Conservation (phyloP, 441 rosid species). For the Viola pubescens region DNA sequence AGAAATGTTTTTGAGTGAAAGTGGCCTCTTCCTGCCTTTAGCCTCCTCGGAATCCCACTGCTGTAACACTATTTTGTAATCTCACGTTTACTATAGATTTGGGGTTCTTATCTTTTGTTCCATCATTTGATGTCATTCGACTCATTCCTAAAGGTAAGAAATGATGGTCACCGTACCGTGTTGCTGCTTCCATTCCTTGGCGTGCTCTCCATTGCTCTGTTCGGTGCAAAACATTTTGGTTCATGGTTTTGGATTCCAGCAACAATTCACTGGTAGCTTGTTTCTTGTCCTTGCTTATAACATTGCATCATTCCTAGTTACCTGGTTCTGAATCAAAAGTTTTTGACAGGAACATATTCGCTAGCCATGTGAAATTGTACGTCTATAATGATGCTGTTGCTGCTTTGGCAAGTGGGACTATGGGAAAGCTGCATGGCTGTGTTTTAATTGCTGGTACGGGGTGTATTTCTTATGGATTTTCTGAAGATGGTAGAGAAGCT, state of each 20-base stretch:
- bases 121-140: too few relatives aligned
- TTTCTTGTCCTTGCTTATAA: background rate
- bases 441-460: slow-evolving; percentile 94
- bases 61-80: too few relatives aligned
- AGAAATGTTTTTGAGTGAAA: too few relatives aligned
- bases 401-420: slow-evolving; percentile 81
- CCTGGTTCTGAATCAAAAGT: slow-evolving; percentile 1
- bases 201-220: background rate
- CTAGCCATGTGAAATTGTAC: slow-evolving; percentile 59
- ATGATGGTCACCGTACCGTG: background rate
- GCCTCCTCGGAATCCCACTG: too few relatives aligned
- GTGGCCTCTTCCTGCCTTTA: too few relatives aligned
- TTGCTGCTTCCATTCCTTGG: slow-evolving; percentile 3
- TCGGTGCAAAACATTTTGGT: background rate
- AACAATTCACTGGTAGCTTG: background rate
- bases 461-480: slow-evolving; percentile 76
- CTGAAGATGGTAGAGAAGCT: slow-evolving; percentile 83
- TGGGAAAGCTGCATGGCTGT: slow-evolving; percentile 92
- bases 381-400: slow-evolving; percentile 86
- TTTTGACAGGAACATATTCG: slow-evolving; percentile 57
- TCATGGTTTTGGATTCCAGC: background rate
- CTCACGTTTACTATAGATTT: too few relatives aligned
- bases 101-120: too few relatives aligned
- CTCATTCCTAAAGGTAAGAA: too few relatives aligned
- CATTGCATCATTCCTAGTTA: background rate